phyloP scores from a whole-genome alignment of 1,284 basidiomycete species.

The Apiotrichum sp. region DNA sequence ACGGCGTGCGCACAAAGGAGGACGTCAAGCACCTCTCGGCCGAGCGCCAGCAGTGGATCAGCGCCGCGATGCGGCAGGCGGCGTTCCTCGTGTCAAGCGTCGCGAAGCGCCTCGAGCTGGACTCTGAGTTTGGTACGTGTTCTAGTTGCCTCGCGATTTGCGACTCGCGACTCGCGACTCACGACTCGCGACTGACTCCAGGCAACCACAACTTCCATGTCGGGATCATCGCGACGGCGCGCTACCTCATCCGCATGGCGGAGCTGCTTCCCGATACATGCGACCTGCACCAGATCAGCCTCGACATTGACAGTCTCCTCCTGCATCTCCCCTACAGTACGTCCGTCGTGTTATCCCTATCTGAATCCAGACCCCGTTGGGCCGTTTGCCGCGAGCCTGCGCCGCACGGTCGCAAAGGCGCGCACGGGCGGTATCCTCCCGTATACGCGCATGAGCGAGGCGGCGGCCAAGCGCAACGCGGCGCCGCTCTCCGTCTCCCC shows the following conservation, averaged over 20 bases:
- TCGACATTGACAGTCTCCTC: constrained; percentile 15
- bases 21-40: constrained; percentile 3
- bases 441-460: constrained; percentile 4
- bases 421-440: constrained; percentile 6
- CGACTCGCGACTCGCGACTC: neutral
- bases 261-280: constrained; percentile 12
- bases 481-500: neutral
- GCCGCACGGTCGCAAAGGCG: neutral
- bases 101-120: constrained; percentile 3
- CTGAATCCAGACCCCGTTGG: neutral
- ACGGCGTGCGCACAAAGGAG: constrained; percentile 1
- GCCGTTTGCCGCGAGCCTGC: constrained; percentile 6
- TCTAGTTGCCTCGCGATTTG: neutral
- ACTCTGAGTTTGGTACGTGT: constrained; percentile 11
- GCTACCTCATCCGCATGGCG: constrained; percentile 17
- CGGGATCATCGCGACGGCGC: constrained; percentile 13
- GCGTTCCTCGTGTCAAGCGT: constrained; percentile 8
- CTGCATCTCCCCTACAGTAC: constrained; percentile 6
- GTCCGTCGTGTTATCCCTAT: neutral
- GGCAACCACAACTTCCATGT: constrained; percentile 11
- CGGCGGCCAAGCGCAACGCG: neutral
- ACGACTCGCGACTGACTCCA: constrained; percentile 2
- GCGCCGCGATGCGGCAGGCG: constrained; percentile 4
- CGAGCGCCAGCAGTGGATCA: constrained; percentile 10
- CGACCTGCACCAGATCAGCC: constrained; percentile 12